Evolutionary conservation across 805 yeast species (phyloP).

Genomic region (Teunomyces atbi): DNA sequence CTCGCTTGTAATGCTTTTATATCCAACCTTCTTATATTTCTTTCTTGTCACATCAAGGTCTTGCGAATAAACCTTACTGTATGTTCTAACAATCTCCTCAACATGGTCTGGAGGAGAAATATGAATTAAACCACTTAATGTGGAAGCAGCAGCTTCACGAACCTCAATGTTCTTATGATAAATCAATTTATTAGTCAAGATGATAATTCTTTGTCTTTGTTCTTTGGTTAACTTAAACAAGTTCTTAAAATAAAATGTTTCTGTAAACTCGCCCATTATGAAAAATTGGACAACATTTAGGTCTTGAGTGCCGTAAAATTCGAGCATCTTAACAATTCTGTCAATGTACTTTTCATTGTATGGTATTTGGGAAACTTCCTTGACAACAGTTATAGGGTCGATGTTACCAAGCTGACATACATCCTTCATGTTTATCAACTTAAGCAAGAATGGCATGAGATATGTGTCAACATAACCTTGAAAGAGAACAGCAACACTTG

Average conservation of each 20-base stretch:
- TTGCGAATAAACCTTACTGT: slow-evolving; percentile 29
- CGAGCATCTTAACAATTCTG: slow-evolving; percentile 37
- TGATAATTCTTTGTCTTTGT: slow-evolving; percentile 51
- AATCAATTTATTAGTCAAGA: slow-evolving; percentile 51
- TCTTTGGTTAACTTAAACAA: slow-evolving; percentile 49
- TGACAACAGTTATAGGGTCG: slow-evolving; percentile 49
- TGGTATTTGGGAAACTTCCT: slow-evolving; percentile 43
- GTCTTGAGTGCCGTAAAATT: slow-evolving; percentile 30
- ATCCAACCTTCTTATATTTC: slow-evolving; percentile 37
- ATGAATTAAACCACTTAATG: slow-evolving; percentile 80
- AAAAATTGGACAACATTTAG: slow-evolving; percentile 51
- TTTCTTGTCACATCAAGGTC: slow-evolving; percentile 42
- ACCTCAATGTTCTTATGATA: slow-evolving; percentile 70
- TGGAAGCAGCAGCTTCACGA: slow-evolving; percentile 66
- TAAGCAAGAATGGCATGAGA: slow-evolving; percentile 68
- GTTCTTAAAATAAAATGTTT: slow-evolving; percentile 69
- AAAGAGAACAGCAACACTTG: slow-evolving; percentile 53
- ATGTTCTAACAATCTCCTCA: slow-evolving; percentile 39
- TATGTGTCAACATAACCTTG: slow-evolving; percentile 48
- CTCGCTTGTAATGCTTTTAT: slow-evolving; percentile 35
- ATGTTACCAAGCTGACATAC: slow-evolving; percentile 70
- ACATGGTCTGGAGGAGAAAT: slow-evolving; percentile 49
- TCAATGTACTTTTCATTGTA: slow-evolving; percentile 21
- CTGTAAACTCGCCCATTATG: slow-evolving; percentile 66
- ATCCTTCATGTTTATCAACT: slow-evolving; percentile 67